Conservation (phyloP, 371 early-diverging fungal genomes). For the Dinochytrium kinnereticum region DNA sequence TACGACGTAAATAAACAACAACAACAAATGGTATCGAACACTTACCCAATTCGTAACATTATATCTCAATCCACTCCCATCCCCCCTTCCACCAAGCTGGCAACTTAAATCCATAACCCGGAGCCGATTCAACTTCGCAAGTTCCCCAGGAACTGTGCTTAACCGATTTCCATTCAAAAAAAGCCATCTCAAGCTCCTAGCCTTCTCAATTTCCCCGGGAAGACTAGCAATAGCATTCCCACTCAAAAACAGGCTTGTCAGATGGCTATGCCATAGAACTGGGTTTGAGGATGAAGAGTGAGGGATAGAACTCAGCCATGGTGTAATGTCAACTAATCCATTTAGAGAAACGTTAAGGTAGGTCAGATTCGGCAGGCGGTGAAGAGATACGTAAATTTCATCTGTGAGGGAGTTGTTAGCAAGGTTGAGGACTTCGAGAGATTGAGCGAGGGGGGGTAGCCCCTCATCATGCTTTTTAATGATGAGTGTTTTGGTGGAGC, state of each 20-base stretch:
- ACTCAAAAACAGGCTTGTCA: constrained; percentile 76
- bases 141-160: constrained; percentile 89
- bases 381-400: constrained; percentile 77
- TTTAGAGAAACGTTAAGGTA: constrained; percentile 86
- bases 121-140: constrained; percentile 79
- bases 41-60: constrained; percentile 87
- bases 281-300: constrained; percentile 1
- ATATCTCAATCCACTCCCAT: constrained; percentile 71
- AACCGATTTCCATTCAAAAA: constrained; percentile 91
- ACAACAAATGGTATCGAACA: too few relatives aligned
- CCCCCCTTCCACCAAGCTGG: constrained; percentile 62
- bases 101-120: constrained; percentile 84
- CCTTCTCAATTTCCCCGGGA: constrained; percentile 83
- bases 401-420: constrained; percentile 88
- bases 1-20: too few relatives aligned
- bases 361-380: constrained; percentile 72
- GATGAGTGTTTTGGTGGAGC: constrained; percentile 36
- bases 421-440: constrained; percentile 68
- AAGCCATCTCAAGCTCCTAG: constrained; percentile 70
- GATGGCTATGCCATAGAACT: constrained; percentile 36
- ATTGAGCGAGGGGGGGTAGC: constrained; percentile 64
- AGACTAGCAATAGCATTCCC: constrained; percentile 85
- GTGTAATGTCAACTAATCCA: constrained; percentile 73
- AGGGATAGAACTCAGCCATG: constrained; percentile 48
- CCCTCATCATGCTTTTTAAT: constrained; percentile 42